Evolutionary conservation across 768 basidiomycete genomes (phyloP).

Genomic region (Gloeopeniophorella convolvens): DNA sequence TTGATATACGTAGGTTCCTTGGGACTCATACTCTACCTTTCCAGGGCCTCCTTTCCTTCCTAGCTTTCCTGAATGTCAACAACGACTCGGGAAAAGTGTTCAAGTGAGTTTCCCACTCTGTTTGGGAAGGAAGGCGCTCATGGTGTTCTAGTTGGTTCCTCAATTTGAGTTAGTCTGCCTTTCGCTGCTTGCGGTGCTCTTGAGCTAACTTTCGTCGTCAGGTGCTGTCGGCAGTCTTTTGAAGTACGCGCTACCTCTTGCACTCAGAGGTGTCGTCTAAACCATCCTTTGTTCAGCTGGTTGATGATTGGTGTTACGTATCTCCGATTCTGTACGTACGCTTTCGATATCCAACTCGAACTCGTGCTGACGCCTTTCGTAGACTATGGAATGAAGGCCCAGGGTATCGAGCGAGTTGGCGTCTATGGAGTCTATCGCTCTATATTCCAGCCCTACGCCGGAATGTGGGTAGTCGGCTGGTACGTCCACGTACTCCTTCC

Average conservation of each 20-base stretch:
- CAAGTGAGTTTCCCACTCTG: not conserved
- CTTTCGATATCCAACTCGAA: not conserved
- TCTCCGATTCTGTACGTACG: slow-evolving; percentile 17
- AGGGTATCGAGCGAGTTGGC: not conserved
- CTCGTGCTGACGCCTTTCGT: not conserved
- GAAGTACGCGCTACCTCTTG: slow-evolving; percentile 9
- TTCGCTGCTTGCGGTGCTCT: not conserved
- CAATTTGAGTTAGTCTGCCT: slow-evolving; percentile 13
- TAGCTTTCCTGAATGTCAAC: slow-evolving; percentile 16
- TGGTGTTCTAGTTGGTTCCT: slow-evolving; percentile 13
- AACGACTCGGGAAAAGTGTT: slow-evolving; percentile 16
- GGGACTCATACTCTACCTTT: not conserved
- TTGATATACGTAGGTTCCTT: too few species aligned
- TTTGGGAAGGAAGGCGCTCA: not conserved
- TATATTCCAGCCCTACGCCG: slow-evolving; percentile 19
- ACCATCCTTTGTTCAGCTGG: slow-evolving; percentile 12
- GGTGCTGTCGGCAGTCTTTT: slow-evolving; percentile 20
- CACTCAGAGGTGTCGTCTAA: not conserved
- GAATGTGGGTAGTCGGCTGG: slow-evolving; percentile 20
- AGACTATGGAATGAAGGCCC: slow-evolving; percentile 19
- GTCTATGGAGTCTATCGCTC: slow-evolving; percentile 12
- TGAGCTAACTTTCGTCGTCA: slow-evolving; percentile 1
- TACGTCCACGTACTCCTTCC: not conserved
- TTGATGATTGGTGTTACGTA: slow-evolving; percentile 20
- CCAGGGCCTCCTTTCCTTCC: slow-evolving; percentile 16